Evolutionary conservation across 371 early-diverging fungal species (phyloP), one percentile per base, ranked within the genome.

Genomic region (Apophysomyces ossiformis): DNA sequence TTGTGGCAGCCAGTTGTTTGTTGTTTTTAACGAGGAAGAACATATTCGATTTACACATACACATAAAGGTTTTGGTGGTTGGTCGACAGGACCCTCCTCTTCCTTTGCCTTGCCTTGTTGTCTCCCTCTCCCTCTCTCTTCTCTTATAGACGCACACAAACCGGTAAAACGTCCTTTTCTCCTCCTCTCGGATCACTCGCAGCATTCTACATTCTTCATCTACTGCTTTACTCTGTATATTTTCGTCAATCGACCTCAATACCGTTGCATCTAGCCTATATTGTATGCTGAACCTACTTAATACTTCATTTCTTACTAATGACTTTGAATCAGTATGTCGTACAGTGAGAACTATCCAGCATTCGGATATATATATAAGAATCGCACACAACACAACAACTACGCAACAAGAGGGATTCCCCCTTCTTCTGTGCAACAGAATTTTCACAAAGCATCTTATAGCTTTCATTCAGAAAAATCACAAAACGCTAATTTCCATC

Each of bases 11-110:
- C 16, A 4, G 21, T 50, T 50, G 54, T 50, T 50, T 50, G 21
- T 50, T 50, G 54, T 50, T 50, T 50, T 50, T 50, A 26, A 50
- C 54, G 54, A 50, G 54, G 21, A 50, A 50, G 54, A 50, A 50
- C 18, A 50, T 50, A 50, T 18, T 21, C 21, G 21, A 16, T 50
- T 21, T 11, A 50, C 54, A 50, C 54, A 50, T 26, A 50, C 54
- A 50, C 54, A 16, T 50, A 50, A 18, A 50, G 54, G 54, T 18
- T 18, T 50, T 50, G 54, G 54, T 50, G 54, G 54, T 50, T 50
- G 54, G 54, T 50, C 54, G 21, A 50, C 21, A 50, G 54, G 54
- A 50, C 54, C 54, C 54, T 50, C 54, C 54, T 50, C 54, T 9
- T 50, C 54, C 54, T 50, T 50, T 50, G 1, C 47, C 54, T 21